A percentile compares a stretch with the other conserved stretches of the same genome.
These are phyloP conservation scores for Penicillium palitans DNA, from an alignment of 2,329 filamentous ascomycete genomes.

Conservation along the genomic window DNA sequence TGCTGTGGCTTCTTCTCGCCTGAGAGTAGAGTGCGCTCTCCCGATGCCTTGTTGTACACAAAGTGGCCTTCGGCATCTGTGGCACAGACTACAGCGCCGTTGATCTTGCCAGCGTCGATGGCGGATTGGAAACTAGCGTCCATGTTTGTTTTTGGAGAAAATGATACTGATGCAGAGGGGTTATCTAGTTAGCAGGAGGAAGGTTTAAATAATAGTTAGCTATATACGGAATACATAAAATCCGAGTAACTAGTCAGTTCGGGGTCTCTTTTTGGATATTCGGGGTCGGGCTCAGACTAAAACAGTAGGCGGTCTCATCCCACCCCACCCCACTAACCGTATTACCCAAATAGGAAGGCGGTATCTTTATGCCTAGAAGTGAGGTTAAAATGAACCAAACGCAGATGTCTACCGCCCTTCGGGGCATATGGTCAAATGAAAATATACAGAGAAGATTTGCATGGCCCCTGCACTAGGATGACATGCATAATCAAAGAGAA, in stretches of 20 bases:
- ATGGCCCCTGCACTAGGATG: constrained; percentile 89
- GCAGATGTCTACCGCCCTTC: constrained; percentile 34
- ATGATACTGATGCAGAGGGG: neutral
- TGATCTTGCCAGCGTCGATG: constrained; percentile 48
- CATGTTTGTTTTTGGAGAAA: constrained; percentile 24
- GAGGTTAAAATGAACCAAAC: constrained; percentile 23
- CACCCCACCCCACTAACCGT: too few species aligned
- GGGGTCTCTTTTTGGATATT: too few species aligned
- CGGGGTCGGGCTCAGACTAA: too few species aligned
- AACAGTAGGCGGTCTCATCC: too few species aligned
- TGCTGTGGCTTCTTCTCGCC: constrained; percentile 43
- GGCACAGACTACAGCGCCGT: constrained; percentile 47
- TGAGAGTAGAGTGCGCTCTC: constrained; percentile 44
- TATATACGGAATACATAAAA: neutral
- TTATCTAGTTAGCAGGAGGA: neutral
- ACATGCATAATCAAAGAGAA: constrained; percentile 83
- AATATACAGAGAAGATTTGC: constrained; percentile 77
- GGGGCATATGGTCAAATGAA: constrained; percentile 64
- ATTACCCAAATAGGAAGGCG: neutral
- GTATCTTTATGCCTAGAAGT: neutral
- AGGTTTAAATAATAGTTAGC: neutral
- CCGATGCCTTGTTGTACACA: constrained; percentile 43
- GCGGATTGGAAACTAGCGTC: constrained; percentile 43
- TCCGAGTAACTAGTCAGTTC: too few species aligned
- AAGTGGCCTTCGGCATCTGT: constrained; percentile 44